Evolutionary conservation across 2,329 filamentous ascomycete species (phyloP), one percentile per base, ranked within the genome.

Genomic region (Nothopassalora personata): DNA sequence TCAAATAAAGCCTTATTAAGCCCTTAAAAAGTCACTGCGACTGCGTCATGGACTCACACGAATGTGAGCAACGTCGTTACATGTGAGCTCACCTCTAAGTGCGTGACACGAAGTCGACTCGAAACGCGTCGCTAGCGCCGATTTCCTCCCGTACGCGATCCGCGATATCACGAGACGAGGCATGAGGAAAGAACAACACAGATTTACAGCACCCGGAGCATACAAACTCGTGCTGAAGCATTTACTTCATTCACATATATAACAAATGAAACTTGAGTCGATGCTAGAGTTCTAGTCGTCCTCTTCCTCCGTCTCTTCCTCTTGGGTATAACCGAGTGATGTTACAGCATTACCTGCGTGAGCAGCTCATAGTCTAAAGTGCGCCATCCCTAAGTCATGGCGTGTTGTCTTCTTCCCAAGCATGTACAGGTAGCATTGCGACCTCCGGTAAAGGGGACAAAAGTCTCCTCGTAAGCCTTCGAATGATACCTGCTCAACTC

Each of bases 301-400:
- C 47, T 33, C 47, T 50, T 34, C 30, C 23, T 30, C 8, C 39
- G 13, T 43, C n/a, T n/a, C 39, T 43, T 13, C 30, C 23, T 19
- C 49, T 19, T 52, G 49, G 49, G 49, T 34, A 52, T 52, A 52
- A 18, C 30, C 8, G 27, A 7, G 9, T 33, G 23, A 34, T 52
- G 8, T 52, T 52, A 52, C 49, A 52, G 49, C 49, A 52, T 33
- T 52, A 33, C 27, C 49, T 52, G 49, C 49, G 49, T 34, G 49
- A 52, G 49, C 39, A 43, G 60, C 54, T 34, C 60, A 49, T 58
- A 54, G 52, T 46, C 59, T 39, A 43, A 52, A 43, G 23, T 23
- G 23, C 18, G 15, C 39, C 39, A 43, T 18, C 43, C 53, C 39
- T 43, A 18, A 36, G 15, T 50, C 45, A 45, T 59, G 52, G 39